These are phyloP conservation scores for Moringa oleifera DNA, from an alignment of 345 rosid species.

Conservation along the genomic window DNA sequence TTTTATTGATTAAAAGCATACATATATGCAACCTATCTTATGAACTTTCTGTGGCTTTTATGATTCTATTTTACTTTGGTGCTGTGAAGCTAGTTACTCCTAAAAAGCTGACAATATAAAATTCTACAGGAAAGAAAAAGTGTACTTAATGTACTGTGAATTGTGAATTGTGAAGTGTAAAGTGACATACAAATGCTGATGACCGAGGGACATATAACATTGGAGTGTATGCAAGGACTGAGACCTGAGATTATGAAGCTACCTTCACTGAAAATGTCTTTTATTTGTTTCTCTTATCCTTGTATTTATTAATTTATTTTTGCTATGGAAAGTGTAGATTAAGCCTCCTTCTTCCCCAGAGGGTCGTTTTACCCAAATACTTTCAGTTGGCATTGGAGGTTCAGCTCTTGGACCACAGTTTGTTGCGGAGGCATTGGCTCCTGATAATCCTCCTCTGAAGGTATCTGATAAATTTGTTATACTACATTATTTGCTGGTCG, in stretches of 20 bases:
- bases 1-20: not conserved
- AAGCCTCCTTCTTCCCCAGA: slow-evolving; percentile 65
- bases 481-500: not conserved
- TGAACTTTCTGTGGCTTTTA: no score
- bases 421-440: slow-evolving; percentile 96
- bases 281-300: no score
- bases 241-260: not conserved
- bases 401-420: slow-evolving; percentile 99
- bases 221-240: no score
- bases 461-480: slow-evolving; percentile 21
- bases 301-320: slow-evolving; percentile 8
- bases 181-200: no score
- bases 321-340: slow-evolving; percentile 43
- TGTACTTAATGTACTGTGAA: not conserved
- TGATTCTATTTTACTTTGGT: not conserved
- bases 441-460: slow-evolving; percentile 95
- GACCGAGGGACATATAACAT: no score
- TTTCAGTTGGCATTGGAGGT: slow-evolving; percentile 95
- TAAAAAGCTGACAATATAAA: no score
- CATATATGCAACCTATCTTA: not conserved
- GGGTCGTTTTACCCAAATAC: slow-evolving; percentile 82
- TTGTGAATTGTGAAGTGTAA: no score
- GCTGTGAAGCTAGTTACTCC: not conserved
- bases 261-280: no score
- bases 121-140: not conserved